Evolutionary conservation across 1,139 yeast genomes (phyloP).

Genomic region (Blastobotrys petasosporus): DNA sequence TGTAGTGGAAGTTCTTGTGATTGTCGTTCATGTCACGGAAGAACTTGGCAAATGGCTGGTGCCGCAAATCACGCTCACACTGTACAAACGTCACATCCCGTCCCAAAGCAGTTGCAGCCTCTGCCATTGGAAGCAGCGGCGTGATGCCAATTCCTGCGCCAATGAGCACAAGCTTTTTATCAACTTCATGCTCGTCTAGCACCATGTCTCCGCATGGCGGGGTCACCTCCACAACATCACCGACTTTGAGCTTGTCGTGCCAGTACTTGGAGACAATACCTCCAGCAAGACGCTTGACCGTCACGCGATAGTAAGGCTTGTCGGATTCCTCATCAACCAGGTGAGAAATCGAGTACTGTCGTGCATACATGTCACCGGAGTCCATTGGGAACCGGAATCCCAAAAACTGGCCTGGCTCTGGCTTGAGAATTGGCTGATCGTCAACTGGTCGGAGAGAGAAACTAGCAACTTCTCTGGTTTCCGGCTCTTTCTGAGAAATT

Average conservation of each 20-base stretch:
- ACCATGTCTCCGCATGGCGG: slow-evolving; percentile 58
- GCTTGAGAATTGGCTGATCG: slow-evolving; percentile 35
- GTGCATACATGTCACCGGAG: slow-evolving; percentile 30
- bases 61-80: slow-evolving; percentile 20
- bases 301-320: slow-evolving; percentile 42
- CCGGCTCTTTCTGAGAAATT: slow-evolving; percentile 41
- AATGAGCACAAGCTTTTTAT: slow-evolving; percentile 41
- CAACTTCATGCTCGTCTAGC: slow-evolving; percentile 32
- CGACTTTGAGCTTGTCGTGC: slow-evolving; percentile 46
- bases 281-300: slow-evolving; percentile 44
- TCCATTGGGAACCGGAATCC: slow-evolving; percentile 44
- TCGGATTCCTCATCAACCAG: slow-evolving; percentile 25
- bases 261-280: slow-evolving; percentile 52
- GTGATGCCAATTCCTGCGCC: slow-evolving; percentile 69
- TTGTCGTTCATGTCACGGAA: slow-evolving; percentile 15
- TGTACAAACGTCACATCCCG: slow-evolving; percentile 22
- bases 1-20: slow-evolving; percentile 16
- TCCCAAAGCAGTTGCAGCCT: slow-evolving; percentile 30
- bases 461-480: slow-evolving; percentile 46
- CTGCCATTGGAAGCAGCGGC: slow-evolving; percentile 51
- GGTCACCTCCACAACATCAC: slow-evolving; percentile 46
- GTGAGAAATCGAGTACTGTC: slow-evolving; percentile 51
- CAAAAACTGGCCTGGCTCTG: slow-evolving; percentile 57
- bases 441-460: slow-evolving; percentile 48
- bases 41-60: slow-evolving; percentile 21